Conservation (phyloP, 2,329 filamentous ascomycete species). For the Didymella exigua region DNA sequence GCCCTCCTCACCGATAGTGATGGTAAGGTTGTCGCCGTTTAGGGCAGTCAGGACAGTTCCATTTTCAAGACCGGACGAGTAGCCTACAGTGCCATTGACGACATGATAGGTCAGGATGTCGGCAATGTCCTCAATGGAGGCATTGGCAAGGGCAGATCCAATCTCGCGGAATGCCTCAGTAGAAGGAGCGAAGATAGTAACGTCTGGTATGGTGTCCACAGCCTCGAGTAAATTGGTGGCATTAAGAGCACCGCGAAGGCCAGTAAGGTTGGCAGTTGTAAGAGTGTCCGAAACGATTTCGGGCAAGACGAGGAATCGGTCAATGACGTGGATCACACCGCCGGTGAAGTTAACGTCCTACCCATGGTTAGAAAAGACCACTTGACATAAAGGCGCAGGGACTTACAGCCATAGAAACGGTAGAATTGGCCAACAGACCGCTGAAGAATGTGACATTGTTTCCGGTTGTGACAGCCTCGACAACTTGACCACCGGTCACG, state of each 20-base stretch:
- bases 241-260: conserved; percentile 51
- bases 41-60: conserved; percentile 47
- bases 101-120: conserved; percentile 69
- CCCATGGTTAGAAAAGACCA: neutral
- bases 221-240: conserved; percentile 48
- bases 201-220: conserved; percentile 52
- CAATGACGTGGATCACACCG: conserved; percentile 56
- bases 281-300: conserved; percentile 38
- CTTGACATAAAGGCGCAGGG: neutral
- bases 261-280: conserved; percentile 44
- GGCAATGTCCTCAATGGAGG: conserved; percentile 56
- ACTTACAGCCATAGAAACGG: conserved; percentile 57
- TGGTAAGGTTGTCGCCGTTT: conserved; percentile 48
- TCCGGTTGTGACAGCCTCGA: conserved; percentile 53
- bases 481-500: conserved; percentile 64
- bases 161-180: conserved; percentile 66
- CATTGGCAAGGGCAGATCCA: conserved; percentile 56
- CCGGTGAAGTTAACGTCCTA: conserved; percentile 53
- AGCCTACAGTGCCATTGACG: conserved; percentile 60
- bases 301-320: conserved; percentile 52
- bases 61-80: conserved; percentile 55
- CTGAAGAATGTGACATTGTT: conserved; percentile 58
- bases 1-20: conserved; percentile 44
- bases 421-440: conserved; percentile 57
- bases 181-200: conserved; percentile 70